phyloP scores from a whole-genome alignment of 1,284 basidiomycete species.

The Ceratobasidium theobromae region DNA sequence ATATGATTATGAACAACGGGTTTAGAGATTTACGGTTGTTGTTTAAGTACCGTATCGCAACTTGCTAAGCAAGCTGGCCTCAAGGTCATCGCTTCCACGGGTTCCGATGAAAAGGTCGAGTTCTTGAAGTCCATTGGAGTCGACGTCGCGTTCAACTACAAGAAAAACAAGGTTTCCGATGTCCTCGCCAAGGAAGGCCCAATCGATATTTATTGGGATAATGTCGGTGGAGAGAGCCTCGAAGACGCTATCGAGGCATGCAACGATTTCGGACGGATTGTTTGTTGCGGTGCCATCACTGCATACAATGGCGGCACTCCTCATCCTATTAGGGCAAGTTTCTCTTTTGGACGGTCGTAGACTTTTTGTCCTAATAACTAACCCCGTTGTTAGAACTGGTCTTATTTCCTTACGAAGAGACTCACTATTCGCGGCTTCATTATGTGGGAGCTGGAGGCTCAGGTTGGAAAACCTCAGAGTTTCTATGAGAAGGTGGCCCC shows the following conservation, averaged over 20 bases:
- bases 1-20: neutral
- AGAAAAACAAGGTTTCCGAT: slow-evolving; percentile 53
- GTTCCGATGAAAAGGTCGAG: slow-evolving; percentile 66
- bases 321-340: slow-evolving; percentile 42
- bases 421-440: slow-evolving; percentile 64
- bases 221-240: slow-evolving; percentile 45
- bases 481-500: slow-evolving; percentile 57
- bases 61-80: slow-evolving; percentile 64
- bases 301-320: slow-evolving; percentile 41
- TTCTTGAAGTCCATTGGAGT: slow-evolving; percentile 64
- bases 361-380: neutral
- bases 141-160: slow-evolving; percentile 77
- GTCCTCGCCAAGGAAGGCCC: slow-evolving; percentile 61
- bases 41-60: slow-evolving; percentile 50
- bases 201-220: slow-evolving; percentile 56
- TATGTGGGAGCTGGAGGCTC: slow-evolving; percentile 47
- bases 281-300: slow-evolving; percentile 40
- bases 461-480: slow-evolving; percentile 44
- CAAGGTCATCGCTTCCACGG: slow-evolving; percentile 73
- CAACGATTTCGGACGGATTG: slow-evolving; percentile 20
- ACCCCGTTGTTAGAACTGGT: slow-evolving; percentile 39
- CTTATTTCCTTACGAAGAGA: slow-evolving; percentile 52
- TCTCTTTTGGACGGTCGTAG: neutral
- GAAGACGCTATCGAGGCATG: slow-evolving; percentile 28
- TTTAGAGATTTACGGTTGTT: neutral